Conservation (phyloP, 768 basidiomycete species). For the Pholiota microspora region DNA sequence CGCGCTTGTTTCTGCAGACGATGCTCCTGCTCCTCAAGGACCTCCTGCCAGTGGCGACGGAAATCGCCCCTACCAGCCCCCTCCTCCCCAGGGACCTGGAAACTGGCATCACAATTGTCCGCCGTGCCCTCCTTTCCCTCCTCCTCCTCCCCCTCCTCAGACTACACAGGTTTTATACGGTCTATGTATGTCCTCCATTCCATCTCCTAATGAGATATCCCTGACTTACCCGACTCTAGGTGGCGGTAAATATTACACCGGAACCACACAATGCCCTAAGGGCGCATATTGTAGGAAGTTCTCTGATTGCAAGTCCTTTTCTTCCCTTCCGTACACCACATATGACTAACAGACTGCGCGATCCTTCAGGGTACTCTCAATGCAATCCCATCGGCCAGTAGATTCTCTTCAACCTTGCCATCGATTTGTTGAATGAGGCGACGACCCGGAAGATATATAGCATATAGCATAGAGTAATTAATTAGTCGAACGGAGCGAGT, state of each 20-base stretch:
- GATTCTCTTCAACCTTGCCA: background rate
- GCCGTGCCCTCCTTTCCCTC: background rate
- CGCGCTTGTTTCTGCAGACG: conserved; percentile 12
- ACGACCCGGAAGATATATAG: too few species aligned
- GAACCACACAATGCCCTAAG: conserved; percentile 18
- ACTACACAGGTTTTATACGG: conserved; percentile 22
- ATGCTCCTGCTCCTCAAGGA: background rate
- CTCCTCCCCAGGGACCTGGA: too few species aligned
- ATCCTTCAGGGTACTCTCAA: conserved; percentile 24
- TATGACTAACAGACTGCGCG: background rate
- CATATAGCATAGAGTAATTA: too few species aligned
- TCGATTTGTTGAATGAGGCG: conserved; percentile 10
- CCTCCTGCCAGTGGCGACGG: conserved; percentile 3
- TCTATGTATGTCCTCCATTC: conserved; percentile 16
- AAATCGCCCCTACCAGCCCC: background rate
- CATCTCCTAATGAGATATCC: background rate
- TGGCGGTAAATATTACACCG: conserved; percentile 23
- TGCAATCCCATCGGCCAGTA: conserved; percentile 22
- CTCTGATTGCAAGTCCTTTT: conserved; percentile 20
- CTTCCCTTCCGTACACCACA: background rate
- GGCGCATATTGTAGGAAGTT: conserved; percentile 23
- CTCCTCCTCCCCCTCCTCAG: background rate
- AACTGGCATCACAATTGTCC: too few species aligned
- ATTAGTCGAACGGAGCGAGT: background rate
- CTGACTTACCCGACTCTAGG: conserved; percentile 9